Evolutionary conservation across 2,329 filamentous ascomycete species (phyloP).

Genomic region (Epichloe brachyelytri): DNA sequence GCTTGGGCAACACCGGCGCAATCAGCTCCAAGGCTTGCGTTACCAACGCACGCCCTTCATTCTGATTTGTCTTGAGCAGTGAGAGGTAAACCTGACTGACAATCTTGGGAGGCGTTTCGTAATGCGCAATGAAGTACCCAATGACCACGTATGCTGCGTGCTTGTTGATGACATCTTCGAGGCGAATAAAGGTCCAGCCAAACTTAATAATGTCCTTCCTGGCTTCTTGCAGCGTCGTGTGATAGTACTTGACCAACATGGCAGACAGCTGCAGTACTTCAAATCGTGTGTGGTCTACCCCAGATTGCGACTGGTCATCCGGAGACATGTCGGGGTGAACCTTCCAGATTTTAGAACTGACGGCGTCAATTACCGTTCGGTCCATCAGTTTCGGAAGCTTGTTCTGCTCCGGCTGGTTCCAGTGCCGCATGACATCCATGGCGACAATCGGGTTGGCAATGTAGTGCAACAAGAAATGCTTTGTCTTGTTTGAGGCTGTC

Average conservation of each 20-base stretch:
- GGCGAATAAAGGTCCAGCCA: conserved; percentile 92
- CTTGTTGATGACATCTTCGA: conserved; percentile 99
- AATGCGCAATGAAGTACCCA: conserved; percentile 93
- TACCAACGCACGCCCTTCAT: conserved; percentile 81
- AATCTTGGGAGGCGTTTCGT: conserved; percentile 93
- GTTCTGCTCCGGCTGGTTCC: conserved; percentile 44
- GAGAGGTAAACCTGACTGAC: conserved; percentile 91
- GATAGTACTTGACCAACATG: conserved; percentile 89
- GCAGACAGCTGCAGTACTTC: conserved; percentile 91
- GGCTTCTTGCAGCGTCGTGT: conserved; percentile 73
- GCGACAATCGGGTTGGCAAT: conserved; percentile 93
- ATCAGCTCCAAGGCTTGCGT: conserved; percentile 91
- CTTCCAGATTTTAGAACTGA: conserved; percentile 90
- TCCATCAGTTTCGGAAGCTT: conserved; percentile 66
- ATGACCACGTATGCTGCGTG: conserved; percentile 96
- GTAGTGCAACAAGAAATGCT: conserved; percentile 83
- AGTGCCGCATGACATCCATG: conserved; percentile 85
- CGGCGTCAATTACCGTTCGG: conserved; percentile 71
- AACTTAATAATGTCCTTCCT: conserved; percentile 99
- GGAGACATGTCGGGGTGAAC: conserved; percentile 68
- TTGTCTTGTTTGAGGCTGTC: conserved; percentile 71
- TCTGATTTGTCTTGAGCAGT: conserved; percentile 82
- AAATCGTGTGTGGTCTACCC: conserved; percentile 91
- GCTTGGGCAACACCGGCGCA: conserved; percentile 83
- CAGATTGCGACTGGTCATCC: conserved; percentile 72